Evolutionary conservation across 2,329 filamentous ascomycete species (phyloP).

Genomic region (Colletotrichum phormii): DNA sequence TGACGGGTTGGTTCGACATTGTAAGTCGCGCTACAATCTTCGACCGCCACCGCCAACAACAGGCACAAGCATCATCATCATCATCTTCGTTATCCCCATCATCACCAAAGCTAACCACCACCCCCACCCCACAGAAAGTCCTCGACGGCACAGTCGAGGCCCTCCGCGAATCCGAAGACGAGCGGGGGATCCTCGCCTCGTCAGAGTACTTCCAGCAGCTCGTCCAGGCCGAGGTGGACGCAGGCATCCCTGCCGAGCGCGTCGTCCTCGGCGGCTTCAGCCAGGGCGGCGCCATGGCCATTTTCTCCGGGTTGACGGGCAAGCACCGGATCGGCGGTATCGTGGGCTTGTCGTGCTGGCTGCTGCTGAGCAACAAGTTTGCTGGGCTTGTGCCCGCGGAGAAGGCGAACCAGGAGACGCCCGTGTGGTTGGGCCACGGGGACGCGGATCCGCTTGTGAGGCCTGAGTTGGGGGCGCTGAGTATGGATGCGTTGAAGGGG

Average conservation of each 20-base stretch:
- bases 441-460: conserved; percentile 79
- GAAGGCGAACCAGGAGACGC: conserved; percentile 76
- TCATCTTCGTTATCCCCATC: background rate
- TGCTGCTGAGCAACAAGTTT: conserved; percentile 71
- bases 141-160: conserved; percentile 48
- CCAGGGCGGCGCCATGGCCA: conserved; percentile 87
- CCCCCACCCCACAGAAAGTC: conserved; percentile 30
- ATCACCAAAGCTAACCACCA: conserved; percentile 3
- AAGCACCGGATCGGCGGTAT: conserved; percentile 85
- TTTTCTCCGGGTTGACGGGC: conserved; percentile 83
- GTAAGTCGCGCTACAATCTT: conserved; percentile 52
- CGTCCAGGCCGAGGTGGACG: conserved; percentile 82
- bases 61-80: background rate
- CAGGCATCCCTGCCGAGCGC: conserved; percentile 83
- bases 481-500: conserved; percentile 73
- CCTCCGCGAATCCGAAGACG: conserved; percentile 66
- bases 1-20: conserved; percentile 93
- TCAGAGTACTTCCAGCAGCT: conserved; percentile 82
- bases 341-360: conserved; percentile 85
- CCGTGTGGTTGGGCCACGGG: conserved; percentile 93
- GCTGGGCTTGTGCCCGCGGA: conserved; percentile 51
- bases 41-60: conserved; percentile 13
- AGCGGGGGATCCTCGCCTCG: conserved; percentile 78
- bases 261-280: conserved; percentile 90
- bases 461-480: conserved; percentile 75